Evolutionary conservation across 306 rosid species (phyloP).

Genomic region (Nissolia schottii): DNA sequence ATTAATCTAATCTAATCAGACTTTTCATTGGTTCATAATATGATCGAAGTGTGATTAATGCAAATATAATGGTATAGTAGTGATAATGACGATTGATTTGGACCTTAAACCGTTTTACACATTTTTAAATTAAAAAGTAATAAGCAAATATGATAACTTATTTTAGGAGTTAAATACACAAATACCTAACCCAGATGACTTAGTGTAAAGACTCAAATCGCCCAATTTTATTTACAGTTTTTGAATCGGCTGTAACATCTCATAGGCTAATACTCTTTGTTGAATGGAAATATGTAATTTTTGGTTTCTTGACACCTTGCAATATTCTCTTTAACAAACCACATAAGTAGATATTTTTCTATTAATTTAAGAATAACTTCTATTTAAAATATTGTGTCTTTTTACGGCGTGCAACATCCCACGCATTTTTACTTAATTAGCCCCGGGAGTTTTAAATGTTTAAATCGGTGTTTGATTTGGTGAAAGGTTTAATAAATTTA

Average conservation of each 20-base stretch:
- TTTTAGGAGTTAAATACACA: neutral
- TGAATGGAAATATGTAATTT: neutral
- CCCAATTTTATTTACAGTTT: neutral
- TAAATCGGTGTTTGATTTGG: no score
- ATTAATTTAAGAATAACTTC: no score
- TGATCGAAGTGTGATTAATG: neutral
- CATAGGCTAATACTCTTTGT: neutral
- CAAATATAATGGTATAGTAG: constrained; percentile 7
- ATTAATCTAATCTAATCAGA: constrained; percentile 21
- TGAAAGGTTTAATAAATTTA: neutral
- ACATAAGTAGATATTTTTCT: neutral
- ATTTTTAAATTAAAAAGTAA: neutral
- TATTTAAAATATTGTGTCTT: neutral
- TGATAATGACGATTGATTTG: constrained; percentile 22
- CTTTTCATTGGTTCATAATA: constrained; percentile 15
- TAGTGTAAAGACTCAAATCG: neutral
- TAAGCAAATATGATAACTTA: neutral
- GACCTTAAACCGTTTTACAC: neutral
- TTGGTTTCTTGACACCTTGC: neutral
- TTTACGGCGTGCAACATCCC: neutral
- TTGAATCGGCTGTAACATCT: neutral
- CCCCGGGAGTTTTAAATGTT: neutral
- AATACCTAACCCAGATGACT: neutral
- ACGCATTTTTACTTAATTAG: neutral
- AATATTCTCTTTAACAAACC: no score